Base-by-base conservation (phyloP, 345 rosid genomes). In the Gossypium herbaceum region DNA sequence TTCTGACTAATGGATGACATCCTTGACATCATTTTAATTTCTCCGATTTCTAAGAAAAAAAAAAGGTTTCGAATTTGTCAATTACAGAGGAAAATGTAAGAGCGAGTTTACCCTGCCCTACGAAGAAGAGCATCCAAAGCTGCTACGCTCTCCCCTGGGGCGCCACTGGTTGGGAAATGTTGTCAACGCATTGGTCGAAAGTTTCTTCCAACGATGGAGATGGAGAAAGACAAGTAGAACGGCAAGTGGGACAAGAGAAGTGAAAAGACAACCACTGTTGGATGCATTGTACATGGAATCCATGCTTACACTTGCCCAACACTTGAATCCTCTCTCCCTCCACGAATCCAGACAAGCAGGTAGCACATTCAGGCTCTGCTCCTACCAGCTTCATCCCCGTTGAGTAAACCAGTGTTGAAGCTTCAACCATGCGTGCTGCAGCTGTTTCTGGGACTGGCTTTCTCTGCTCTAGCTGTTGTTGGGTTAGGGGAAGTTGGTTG, bases 241-340 rank as follows among this genome's bases (percentile, higher is more conserved):
- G 90, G 77, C 94, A 93, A 68, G 92, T 90, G 56, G 98, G 97
- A 71, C 97, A 92, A 0, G 97, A 86, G 22, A 86, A 77, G 81
- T 81, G 90, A 6, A 90, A 82, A 59, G 80, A 77, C 45, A 92
- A 77, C 97, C 94, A 92, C 24, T 75, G 81, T 72, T 86, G 88
- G 22, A 92, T 88, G 74, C 97, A 92, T 15, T 76, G 79, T 27
- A 81, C 88, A 79, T 92, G 97, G 78, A 92, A 92, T 8, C 91
- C 93, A 82, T 92, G 96, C 3, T 84, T 80, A 73, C 96, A 92
- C 71, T 82, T 79, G 65, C 74, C 88, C 76, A 92, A 45, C 45
- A 89, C 87, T 74, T 85, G 84, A 39, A 92, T 77, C 6, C 79
- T 82, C 12, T 91, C 94, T 13, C 91, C 96, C 58, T 82, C 85